phyloP scores from a whole-genome alignment of 2,329 filamentous ascomycete species.

The Aspergillus quadrilineatus region DNA sequence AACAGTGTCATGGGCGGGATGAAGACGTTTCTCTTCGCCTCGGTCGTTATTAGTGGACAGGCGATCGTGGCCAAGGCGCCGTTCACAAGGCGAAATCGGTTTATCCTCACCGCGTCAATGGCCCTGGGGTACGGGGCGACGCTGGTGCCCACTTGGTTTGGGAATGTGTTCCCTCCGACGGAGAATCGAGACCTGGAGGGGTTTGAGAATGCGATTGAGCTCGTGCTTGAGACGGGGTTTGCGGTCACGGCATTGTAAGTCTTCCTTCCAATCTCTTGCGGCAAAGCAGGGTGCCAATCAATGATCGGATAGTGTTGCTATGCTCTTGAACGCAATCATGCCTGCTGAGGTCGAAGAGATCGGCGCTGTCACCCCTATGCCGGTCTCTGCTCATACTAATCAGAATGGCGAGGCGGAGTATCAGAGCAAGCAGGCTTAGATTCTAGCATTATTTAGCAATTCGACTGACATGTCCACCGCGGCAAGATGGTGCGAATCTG shows the following conservation, averaged over 20 bases:
- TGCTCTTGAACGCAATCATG: constrained; percentile 10
- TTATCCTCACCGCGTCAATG: constrained; percentile 58
- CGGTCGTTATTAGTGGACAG: constrained; percentile 65
- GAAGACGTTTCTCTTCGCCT: constrained; percentile 65
- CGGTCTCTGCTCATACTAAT: background rate
- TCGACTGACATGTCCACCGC: constrained; percentile 4
- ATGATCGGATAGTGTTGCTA: constrained; percentile 1
- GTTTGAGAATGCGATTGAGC: constrained; percentile 12
- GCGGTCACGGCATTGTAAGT: constrained; percentile 13
- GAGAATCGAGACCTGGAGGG: constrained; percentile 9
- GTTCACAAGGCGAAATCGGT: constrained; percentile 65
- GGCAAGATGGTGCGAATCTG: constrained; percentile 9
- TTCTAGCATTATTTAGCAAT: background rate
- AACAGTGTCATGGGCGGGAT: constrained; percentile 47
- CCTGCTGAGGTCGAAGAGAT: constrained; percentile 9
- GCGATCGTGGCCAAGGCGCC: constrained; percentile 62
- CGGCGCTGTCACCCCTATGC: background rate
- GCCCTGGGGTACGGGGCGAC: constrained; percentile 10
- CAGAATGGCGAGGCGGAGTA: background rate
- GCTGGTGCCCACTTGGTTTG: constrained; percentile 12
- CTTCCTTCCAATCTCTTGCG: background rate
- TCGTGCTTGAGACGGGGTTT: constrained; percentile 12
- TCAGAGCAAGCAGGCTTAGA: constrained; percentile 4
- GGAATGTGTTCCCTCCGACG: constrained; percentile 7
- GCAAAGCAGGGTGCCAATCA: background rate